Evolutionary conservation across 306 rosid genomes (phyloP).

Genomic region (Medicago ruthenica): DNA sequence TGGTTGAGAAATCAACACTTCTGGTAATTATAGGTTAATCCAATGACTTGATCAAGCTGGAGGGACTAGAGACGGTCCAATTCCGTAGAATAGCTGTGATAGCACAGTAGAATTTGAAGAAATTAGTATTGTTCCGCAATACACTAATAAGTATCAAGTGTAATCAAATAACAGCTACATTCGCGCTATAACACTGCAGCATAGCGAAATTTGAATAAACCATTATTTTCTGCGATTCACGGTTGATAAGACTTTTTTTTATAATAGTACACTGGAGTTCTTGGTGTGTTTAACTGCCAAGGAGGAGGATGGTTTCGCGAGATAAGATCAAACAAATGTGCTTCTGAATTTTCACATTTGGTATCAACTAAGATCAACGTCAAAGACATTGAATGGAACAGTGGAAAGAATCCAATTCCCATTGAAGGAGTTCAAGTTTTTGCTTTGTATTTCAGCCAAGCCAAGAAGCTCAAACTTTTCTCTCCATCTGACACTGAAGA

Average conservation of each 20-base stretch:
- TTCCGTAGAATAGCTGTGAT: neutral
- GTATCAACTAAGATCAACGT: conserved; percentile 63
- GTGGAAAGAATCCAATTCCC: conserved; percentile 65
- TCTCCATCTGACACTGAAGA: conserved; percentile 57
- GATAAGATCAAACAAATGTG: conserved; percentile 72
- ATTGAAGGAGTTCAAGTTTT: conserved; percentile 58
- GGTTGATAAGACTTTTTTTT: neutral
- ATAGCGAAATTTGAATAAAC: too few relatives aligned
- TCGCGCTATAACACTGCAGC: neutral
- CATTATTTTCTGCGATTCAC: neutral
- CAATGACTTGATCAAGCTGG: neutral
- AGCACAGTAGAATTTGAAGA: neutral
- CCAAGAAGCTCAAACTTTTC: conserved; percentile 68
- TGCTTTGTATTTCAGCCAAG: conserved; percentile 67
- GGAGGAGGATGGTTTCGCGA: conserved; percentile 96
- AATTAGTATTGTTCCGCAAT: neutral
- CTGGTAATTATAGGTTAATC: neutral
- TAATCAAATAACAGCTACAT: neutral
- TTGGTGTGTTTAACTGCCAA: conserved; percentile 94
- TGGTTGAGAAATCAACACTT: neutral
- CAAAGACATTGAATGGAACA: conserved; percentile 83
- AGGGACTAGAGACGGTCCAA: neutral
- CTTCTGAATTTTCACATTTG: conserved; percentile 60
- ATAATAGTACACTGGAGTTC: conserved; percentile 75
- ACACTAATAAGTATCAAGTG: neutral